Conservation (phyloP, 306 rosid genomes). For the Fragaria vesca region DNA sequence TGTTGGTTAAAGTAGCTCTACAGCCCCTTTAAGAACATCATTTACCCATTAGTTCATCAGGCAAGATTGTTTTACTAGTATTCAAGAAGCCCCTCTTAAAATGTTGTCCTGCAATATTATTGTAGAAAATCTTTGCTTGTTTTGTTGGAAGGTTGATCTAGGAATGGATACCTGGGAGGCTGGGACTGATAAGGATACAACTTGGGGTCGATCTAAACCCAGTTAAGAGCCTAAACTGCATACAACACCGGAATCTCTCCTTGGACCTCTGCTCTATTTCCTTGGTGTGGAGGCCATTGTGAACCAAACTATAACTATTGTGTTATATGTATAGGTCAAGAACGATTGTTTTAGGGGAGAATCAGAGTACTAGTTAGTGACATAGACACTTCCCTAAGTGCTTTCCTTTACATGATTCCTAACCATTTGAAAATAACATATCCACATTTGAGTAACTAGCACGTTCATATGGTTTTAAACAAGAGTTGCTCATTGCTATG, state of each 20-base stretch:
- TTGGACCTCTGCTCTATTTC: neutral
- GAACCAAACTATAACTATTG: no score
- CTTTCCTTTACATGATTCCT: neutral
- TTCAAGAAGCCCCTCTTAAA: neutral
- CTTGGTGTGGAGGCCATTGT: no score
- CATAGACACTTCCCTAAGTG: no score
- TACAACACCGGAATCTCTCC: neutral
- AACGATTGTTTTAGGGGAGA: no score
- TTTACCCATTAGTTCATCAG: neutral
- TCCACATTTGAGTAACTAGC: neutral
- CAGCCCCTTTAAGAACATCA: neutral
- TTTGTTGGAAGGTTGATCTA: neutral
- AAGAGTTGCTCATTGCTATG: neutral
- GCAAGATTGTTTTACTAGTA: neutral
- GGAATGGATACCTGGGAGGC: neutral
- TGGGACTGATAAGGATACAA: neutral
- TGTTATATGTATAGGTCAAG: no score
- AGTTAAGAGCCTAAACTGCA: neutral
- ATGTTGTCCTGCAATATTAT: neutral
- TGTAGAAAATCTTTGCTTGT: no score
- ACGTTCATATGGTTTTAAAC: neutral
- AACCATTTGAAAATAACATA: neutral
- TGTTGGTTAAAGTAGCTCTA: neutral
- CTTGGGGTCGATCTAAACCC: neutral
- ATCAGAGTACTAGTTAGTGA: no score